These are phyloP conservation scores for Cladosporium sp. DNA, from an alignment of 2,329 filamentous ascomycete species.

Conservation along the genomic window DNA sequence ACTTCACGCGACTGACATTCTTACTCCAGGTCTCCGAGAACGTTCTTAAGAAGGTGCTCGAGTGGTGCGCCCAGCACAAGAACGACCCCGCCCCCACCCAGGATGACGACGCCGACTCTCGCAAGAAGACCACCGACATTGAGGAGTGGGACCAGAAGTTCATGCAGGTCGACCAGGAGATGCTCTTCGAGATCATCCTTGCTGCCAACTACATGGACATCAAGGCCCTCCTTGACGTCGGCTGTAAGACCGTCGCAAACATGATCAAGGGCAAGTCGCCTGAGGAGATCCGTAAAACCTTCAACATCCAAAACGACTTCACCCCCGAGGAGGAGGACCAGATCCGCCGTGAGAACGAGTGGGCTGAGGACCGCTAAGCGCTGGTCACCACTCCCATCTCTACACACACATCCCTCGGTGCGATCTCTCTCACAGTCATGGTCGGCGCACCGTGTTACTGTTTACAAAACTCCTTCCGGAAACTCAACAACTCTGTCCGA, in stretches of 20 bases:
- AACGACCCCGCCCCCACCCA: conserved; percentile 77
- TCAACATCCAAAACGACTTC: conserved; percentile 99
- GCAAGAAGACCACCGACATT: conserved; percentile 98
- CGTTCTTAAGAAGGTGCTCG: conserved; percentile 92
- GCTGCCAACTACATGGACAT: conserved; percentile 99
- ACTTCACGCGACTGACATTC: conserved; percentile 32
- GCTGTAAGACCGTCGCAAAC: conserved; percentile 99
- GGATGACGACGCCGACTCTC: conserved; percentile 89
- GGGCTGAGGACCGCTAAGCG: conserved; percentile 43
- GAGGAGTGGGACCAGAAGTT: conserved; percentile 99
- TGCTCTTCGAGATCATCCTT: conserved; percentile 99
- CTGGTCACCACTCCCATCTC: not conserved
- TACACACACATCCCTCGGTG: not conserved
- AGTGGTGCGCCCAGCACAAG: conserved; percentile 97
- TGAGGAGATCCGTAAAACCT: conserved; percentile 98
- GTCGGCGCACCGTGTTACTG: not conserved
- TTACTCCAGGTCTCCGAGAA: conserved; percentile 73
- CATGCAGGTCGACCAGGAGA: conserved; percentile 99
- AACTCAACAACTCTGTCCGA: not conserved
- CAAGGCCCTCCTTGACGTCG: conserved; percentile 94
- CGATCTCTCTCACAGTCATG: not conserved
- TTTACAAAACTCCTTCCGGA: not conserved
- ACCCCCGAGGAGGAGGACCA: conserved; percentile 98
- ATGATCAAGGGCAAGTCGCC: conserved; percentile 99
- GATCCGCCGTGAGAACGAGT: conserved; percentile 62